Base-by-base conservation (phyloP, 1,139 yeast species). In the Diutina rugosa region DNA sequence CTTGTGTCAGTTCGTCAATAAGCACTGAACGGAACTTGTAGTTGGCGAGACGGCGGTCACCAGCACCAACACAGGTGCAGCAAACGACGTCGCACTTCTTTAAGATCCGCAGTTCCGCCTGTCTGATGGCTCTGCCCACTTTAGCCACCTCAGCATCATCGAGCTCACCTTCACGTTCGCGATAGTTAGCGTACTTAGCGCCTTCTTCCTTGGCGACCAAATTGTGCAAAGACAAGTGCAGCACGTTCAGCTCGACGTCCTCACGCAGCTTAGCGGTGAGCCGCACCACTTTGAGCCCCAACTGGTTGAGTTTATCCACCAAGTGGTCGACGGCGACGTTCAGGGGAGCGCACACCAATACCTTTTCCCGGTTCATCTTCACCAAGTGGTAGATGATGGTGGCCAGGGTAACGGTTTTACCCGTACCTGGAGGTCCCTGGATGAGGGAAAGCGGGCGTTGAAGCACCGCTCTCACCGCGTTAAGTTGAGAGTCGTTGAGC, bases 361-460 rank as follows among this genome's bases (percentile, higher is more conserved):
- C 82, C 58, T 56, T 55, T 18, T 57, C 57, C 45, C 57, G 65
- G 62, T 81, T 81, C 60, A 84, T 66, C 58, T 80, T 80, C 2
- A 83, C 77, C 59, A 90, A 72, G 64, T 90, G 96, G 64, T 87
- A 87, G 32, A 90, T 81, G 61, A 91, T 88, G 0, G 96, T 85
- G 3, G 97, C 95, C 0, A 97, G 89, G 0, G 96, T 90, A 14
- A 90, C 96, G 0, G 98, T 91, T 67, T 91, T 91, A 67, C 98
- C 98, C 0, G 98, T 91, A 59, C 96, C 96, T 1, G 98, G 98
- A n/a, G 98, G 98, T 21, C 98, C 98, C 69, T 91, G 98, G 61
- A 91, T 90, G 63, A 91, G 77, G 7, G 96, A 82, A 52, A 91
- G 74, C 1, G 97, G 97, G 63, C 84, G 76, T 63, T 79, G 80